Base-by-base conservation (phyloP, 208 protist species). In the Acanthamoeba divionensis region DNA sequence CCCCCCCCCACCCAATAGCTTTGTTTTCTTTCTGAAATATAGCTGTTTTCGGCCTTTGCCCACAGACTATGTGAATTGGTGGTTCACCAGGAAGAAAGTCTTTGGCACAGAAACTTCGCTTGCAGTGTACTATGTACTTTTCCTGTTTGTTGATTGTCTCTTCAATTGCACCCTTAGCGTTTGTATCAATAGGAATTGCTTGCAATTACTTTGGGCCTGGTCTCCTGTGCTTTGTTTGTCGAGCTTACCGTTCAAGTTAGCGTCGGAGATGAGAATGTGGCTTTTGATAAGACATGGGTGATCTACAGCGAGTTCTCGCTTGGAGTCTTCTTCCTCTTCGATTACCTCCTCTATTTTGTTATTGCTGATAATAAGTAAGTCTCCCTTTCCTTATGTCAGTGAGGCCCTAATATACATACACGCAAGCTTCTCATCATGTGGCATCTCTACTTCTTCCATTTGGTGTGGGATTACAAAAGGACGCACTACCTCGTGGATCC, bases 221-320 rank as follows among this genome's bases (percentile, higher is more conserved):
- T 77, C 66, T 77, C 66, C 41, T 77, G 66, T 29, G 33, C 21
- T 29, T 21, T 77, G 38, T 77, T 77, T 29, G 52, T 77, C 66
- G 47, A 77, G 41, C 66, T 77, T 45, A 77, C 66, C 18, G 66
- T 77, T 18, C 41, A 77, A 45, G 66, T 77, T 12, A 54, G 24
- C 5, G 5, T 77, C 21, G 66, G 52, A 36, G 52, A 77, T 29
- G 26, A 10, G 18, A 24, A 18, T 45, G 26, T 77, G n/a, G n/a
- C n/a, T 5, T 77, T 77, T 45, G 18, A 3, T 7, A 15, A 77
- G 13, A 45, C 66, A 21, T 77, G 66, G 66, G 31, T 77, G 9
- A 77, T 77, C 66, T 77, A 77, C 66, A 60, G 47, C 5, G 66
- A 77, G 66, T 45, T 77, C 41, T 36, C 24, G 24, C 4, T 77